Percentiles rank a stretch among this genome's conserved stretches.
phyloP scores from a whole-genome alignment of 805 yeast species.

The Saccharomycopsis sp. region DNA sequence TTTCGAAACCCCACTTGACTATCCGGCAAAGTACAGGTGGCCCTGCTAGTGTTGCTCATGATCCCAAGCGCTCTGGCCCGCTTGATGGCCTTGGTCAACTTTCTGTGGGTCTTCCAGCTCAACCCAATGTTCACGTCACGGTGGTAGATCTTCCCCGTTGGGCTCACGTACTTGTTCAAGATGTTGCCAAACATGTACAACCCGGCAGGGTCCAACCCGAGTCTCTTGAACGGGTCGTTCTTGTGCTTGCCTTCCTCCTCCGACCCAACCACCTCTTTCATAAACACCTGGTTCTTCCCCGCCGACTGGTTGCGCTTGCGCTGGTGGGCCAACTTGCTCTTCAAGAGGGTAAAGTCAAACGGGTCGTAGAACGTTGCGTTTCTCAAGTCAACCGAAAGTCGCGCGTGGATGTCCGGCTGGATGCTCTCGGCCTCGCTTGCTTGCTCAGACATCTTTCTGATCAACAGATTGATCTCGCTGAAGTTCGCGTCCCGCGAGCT shows the following conservation, averaged over 20 bases:
- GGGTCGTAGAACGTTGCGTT: conserved; percentile 70
- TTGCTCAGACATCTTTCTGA: too few species aligned
- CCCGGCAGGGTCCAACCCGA: conserved; percentile 57
- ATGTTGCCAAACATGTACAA: conserved; percentile 65
- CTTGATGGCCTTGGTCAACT: conserved; percentile 66
- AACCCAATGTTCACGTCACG: conserved; percentile 59
- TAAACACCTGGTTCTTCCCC: neutral
- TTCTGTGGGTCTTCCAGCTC: conserved; percentile 55
- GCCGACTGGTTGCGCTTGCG: neutral
- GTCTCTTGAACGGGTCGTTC: conserved; percentile 34
- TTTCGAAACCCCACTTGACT: too few species aligned
- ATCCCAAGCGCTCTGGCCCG: conserved; percentile 77
- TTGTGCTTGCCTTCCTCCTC: conserved; percentile 11
- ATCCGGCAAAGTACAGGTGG: neutral
- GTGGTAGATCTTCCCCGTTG: conserved; percentile 71
- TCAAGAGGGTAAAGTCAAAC: conserved; percentile 63
- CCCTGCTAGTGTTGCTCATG: conserved; percentile 27
- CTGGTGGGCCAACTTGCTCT: conserved; percentile 35
- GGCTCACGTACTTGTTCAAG: conserved; percentile 53
- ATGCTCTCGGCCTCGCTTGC: too few species aligned
- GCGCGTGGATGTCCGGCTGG: conserved; percentile 34
- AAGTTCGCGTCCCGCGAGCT: too few species aligned
- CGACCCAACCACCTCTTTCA: too few species aligned
- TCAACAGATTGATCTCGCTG: too few species aligned
- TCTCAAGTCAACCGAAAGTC: conserved; percentile 40